Conservation (phyloP, 1,139 yeast species). For the Geotrichum siamense region DNA sequence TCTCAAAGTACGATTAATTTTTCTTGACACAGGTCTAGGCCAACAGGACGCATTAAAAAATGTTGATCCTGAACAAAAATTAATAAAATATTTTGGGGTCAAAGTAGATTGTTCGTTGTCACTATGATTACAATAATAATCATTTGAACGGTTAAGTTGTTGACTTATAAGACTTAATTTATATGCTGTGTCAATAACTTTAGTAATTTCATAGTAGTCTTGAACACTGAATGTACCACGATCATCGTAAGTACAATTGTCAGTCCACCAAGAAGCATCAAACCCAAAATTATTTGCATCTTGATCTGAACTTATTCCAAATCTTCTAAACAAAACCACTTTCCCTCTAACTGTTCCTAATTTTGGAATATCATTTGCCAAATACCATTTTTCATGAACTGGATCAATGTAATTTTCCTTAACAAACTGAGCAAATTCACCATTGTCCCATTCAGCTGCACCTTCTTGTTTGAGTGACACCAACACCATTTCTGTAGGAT, state of each 20-base stretch:
- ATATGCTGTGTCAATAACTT: constrained; percentile 46
- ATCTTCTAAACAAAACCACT: constrained; percentile 59
- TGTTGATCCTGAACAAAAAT: constrained; percentile 70
- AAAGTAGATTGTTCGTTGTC: constrained; percentile 35
- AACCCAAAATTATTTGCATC: constrained; percentile 48
- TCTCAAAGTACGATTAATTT: constrained; percentile 42
- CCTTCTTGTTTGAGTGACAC: constrained; percentile 76
- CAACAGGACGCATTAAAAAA: constrained; percentile 66
- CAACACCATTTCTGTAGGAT: constrained; percentile 55
- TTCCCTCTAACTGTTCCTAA: constrained; percentile 63
- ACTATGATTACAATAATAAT: constrained; percentile 40
- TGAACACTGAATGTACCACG: constrained; percentile 59
- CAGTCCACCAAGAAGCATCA: constrained; percentile 60
- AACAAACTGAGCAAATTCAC: constrained; percentile 59
- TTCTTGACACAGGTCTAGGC: constrained; percentile 62
- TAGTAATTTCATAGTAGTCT: constrained; percentile 63
- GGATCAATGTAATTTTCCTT: constrained; percentile 53
- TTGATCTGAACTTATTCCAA: constrained; percentile 49
- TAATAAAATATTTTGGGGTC: constrained; percentile 49
- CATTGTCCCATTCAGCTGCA: constrained; percentile 53
- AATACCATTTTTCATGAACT: constrained; percentile 53
- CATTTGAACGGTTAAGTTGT: constrained; percentile 48
- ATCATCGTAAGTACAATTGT: constrained; percentile 61
- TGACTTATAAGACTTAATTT: constrained; percentile 54
- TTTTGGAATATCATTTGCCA: constrained; percentile 49